These are phyloP conservation scores for Pleodorina starrii DNA, from an alignment of 139 green algal genomes.

Conservation along the genomic window DNA sequence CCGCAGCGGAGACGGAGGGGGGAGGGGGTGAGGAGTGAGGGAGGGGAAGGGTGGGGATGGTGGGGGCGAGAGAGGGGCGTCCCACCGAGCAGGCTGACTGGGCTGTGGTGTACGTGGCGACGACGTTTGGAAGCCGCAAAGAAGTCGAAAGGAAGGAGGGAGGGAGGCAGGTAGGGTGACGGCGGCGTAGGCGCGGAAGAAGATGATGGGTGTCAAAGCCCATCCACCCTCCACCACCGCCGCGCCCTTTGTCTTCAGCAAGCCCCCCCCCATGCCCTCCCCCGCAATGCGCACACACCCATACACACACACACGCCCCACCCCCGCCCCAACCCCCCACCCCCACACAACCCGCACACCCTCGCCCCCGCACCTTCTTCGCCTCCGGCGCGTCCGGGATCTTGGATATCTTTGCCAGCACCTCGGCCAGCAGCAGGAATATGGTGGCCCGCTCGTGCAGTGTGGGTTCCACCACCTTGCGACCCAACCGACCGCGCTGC, in stretches of 20 bases:
- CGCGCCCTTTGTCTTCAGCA: too few species aligned
- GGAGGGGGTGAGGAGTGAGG: too few species aligned
- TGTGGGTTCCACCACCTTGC: slow-evolving; percentile 56
- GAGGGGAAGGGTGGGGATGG: too few species aligned
- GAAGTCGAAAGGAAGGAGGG: neutral
- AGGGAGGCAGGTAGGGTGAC: neutral
- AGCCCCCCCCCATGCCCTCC: too few species aligned
- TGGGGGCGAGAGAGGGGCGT: neutral
- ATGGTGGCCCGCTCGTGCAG: slow-evolving; percentile 76
- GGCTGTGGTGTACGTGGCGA: too few species aligned
- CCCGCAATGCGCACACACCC: too few species aligned
- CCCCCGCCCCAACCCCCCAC: neutral
- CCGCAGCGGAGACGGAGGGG: too few species aligned
- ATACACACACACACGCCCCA: neutral
- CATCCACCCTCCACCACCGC: too few species aligned
- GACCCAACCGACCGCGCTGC: slow-evolving; percentile 57
- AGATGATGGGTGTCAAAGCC: too few species aligned
- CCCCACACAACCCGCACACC: neutral
- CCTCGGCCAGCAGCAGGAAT: slow-evolving; percentile 78
- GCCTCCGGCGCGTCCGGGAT: slow-evolving; percentile 78
- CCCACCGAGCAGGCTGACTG: too few species aligned
- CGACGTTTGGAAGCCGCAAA: too few species aligned
- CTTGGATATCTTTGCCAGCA: slow-evolving; percentile 66
- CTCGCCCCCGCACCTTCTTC: slow-evolving; percentile 61
- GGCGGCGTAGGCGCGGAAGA: neutral